A percentile compares a stretch with the other conserved stretches of the same genome.
These are phyloP conservation scores for Euphrasia arctica DNA, from an alignment of 305 asterid species.

Conservation along the genomic window DNA sequence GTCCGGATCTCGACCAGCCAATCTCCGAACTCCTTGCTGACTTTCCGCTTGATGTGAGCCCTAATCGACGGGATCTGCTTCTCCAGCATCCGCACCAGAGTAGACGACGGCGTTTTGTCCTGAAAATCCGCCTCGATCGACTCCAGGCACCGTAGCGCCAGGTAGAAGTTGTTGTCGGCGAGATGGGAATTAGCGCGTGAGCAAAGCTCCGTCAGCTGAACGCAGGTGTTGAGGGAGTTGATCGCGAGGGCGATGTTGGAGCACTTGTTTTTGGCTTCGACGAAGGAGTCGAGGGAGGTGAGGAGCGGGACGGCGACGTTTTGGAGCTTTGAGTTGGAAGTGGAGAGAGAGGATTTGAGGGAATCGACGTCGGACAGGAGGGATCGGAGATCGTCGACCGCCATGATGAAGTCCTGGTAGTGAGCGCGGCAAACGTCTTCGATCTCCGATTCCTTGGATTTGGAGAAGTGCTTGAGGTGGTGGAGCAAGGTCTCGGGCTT, in stretches of 20 bases:
- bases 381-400: constrained; percentile 96
- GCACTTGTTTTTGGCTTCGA: constrained; percentile 65
- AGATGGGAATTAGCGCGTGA: constrained; percentile 70
- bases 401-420: constrained; percentile 93
- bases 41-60: constrained; percentile 65
- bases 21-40: constrained; percentile 85
- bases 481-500: constrained; percentile 81
- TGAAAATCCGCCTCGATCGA: constrained; percentile 57
- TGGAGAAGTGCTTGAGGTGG: constrained; percentile 73
- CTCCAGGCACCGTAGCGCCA: constrained; percentile 85
- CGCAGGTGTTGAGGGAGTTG: constrained; percentile 59
- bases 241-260: constrained; percentile 68
- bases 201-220: constrained; percentile 66
- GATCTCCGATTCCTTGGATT: constrained; percentile 89
- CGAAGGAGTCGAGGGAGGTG: constrained; percentile 64
- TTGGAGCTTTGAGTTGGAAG: constrained; percentile 73
- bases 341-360: constrained; percentile 67
- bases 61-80: constrained; percentile 91
- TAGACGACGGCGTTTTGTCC: constrained; percentile 59
- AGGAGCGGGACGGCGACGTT: constrained; percentile 78
- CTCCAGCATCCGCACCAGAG: constrained; percentile 74
- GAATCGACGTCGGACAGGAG: constrained; percentile 91
- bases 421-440: constrained; percentile 89
- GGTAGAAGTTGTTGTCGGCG: constrained; percentile 55
- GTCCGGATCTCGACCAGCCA: constrained; percentile 93